Evolutionary conservation across 2,329 filamentous ascomycete genomes (phyloP), one percentile per base, ranked within the genome.

Genomic region (Pezicula rhizophila): DNA sequence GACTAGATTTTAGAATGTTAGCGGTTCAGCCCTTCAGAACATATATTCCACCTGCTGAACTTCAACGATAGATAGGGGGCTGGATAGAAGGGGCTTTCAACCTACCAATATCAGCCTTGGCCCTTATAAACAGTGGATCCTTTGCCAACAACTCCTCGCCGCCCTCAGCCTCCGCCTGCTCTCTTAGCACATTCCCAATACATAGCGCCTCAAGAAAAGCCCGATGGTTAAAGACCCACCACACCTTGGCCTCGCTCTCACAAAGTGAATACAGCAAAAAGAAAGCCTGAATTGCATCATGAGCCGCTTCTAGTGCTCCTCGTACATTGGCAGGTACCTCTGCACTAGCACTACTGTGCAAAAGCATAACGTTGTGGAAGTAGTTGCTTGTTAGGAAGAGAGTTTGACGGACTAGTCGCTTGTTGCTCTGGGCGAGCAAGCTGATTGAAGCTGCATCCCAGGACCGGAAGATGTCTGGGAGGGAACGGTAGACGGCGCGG

Each of bases 201-300:
- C 80, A 87, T 61, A 84, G 64, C 28, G 84, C 84, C 70, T 91
- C 87, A 46, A 91, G 74, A 61, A 91, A 91, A 0, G 87, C 87
- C 1, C 87, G 73, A 62, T 91, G 87, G 63, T 89, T 87, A 57
- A 90, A 89, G 1, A 89, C 85, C 87, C 87, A 92, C 87, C 87
- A 91, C 1, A 90, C 86, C 12, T 82, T 77, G 1, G 85, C 85
- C 68, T 92, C 87, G 14, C 73, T 72, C 56, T 84, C 80, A 53
- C 90, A 82, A 11, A 88, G 68, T 34, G 71, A 72, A 66, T 83
- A 87, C 6, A 90, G 74, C 49, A 89, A 74, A 64, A 91, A 90
- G 63, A 90, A 92, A 1, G 85, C 74, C 40, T 75, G 77, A 42
- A 92, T 79, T 4, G 87, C 87, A 61, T 87, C 84, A 58, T 89